Evolutionary conservation across 306 rosid species (phyloP), one percentile per base, ranked within the genome.

Genomic region (Prunus mume): DNA sequence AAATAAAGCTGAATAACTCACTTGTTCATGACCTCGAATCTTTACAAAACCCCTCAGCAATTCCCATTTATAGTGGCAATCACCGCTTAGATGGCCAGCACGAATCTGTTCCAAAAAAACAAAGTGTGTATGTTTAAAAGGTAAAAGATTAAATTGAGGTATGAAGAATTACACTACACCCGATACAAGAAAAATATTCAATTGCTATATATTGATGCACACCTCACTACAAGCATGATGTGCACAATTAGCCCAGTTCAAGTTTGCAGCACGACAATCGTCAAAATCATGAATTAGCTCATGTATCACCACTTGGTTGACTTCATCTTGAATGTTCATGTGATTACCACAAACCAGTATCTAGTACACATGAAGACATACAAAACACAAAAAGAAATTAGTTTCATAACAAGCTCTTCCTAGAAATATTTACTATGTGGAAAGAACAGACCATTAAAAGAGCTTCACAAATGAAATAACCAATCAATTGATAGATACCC

Each of bases 151-250:
- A 52, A 55, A 50, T 55, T 27, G 12, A 24, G 51, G 22, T 41
- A 57, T n/a, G 46, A 2, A 71, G 49, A 38, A 19, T 71, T 20
- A 27, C 28, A 74, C 64, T 34, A 81, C 76, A 54, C 30, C 54
- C 27, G 63, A 65, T 19, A 50, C 14, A 22, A 30, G 2, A 38
- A 67, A 77, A 22, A 19, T 38, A 11, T 12, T 60, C 12, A 10
- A 19, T 17, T 56, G 64, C 55, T 4, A 75, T 43, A 30, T 9
- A 30, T 9, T 56, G 24, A 80, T 57, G 17, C 69, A 46, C 74
- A 91, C 98, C 97, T 94, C 97, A 9, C 93, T 90, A 76, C 97
- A 94, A 83, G 98, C 97, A 79, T 91, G 98, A 86, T 94, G 98
- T 68, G 97, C 94, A 76, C 98, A 91, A 66, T 89, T 82, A 68